Base-by-base conservation (phyloP, 805 yeast species). In the Cyberlindnera mycetangii region DNA sequence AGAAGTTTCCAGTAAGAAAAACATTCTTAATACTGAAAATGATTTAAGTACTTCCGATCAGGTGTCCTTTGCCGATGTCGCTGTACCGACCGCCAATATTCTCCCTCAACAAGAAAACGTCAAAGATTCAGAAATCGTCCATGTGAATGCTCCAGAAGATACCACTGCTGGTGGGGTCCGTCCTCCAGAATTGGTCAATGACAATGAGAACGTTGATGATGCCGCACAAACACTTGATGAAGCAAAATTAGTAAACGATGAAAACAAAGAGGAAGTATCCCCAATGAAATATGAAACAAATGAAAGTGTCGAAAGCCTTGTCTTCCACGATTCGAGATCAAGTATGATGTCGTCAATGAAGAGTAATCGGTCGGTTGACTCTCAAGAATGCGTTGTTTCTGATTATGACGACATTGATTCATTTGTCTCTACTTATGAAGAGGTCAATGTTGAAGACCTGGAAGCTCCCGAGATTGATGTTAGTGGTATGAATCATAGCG, bases 391-490 rank as follows among this genome's bases (percentile, higher is more conserved):
- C 25, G 9, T 15, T 3, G 39, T 12, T 8, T 46, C 50, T 6
- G 41, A 19, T 8, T 41, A 45, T 31, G 45, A 47, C 38, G 71
- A 61, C 16, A 53, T 55, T 15, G 67, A 61, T 16, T 53, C 61
- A 16, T 52, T 61, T 34, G 52, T 54, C 17, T 51, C 63, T 1
- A 46, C 64, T 3, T 52, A 53, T 44, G 66, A 60, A 15, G 53
- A 52, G 9, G 38, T 34, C 9, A 44, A 45, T 7, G 35, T 30
- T 37, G 50, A 43, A 10, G 45, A 42, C 11, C 20, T 39, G 45
- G 49, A 50, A 16, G 45, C 40, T 8, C 53, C 45, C 12, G 44
- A 39, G 21, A 34, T 33, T 28, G 43, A 50, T 7, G 38, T 24
- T 20, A 36, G 46, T 19, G 46, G 21, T 3, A 33, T 41, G 15